Base-by-base conservation (phyloP, 2,329 filamentous ascomycete species). In the Pseudogymnoascus sp. region DNA sequence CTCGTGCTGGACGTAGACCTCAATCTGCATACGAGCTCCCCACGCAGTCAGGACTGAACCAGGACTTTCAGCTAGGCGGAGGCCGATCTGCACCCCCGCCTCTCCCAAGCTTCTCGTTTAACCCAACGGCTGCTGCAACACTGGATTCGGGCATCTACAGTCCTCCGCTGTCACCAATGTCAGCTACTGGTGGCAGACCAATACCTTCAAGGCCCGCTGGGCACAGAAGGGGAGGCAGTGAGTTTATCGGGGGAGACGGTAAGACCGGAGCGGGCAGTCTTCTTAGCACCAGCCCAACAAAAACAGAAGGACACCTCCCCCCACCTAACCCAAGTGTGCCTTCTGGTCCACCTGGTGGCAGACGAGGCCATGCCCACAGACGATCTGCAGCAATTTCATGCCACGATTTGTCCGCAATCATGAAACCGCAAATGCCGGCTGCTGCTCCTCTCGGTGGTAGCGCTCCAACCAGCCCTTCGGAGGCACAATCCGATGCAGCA, bases 181-280 rank as follows among this genome's bases (percentile, higher is more conserved):
- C 83, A 43, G 62, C 41, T 63, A 64, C 19, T 28, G 60, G 25
- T 41, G 39, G 45, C 21, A 48, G 28, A 16, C 73, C 78, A 1
- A 74, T 78, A 6, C 81, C 86, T 16, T 79, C 82, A 19, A 81
- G 85, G 66, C 78, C 83, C 23, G 77, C 78, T 34, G 86, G 87
- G 21, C 90, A 92, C 73, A 83, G 88, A 70, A 85, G 93, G 71
- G 90, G 90, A 63, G 89, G 87, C 28, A 96, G 92, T 73, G 92
- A 96, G 74, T 92, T 96, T 71, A 90, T 96, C 57, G 91, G 91
- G 39, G 90, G 89, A 6, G 89, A 88, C 69, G 77, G 77, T 48
- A 77, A 79, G 70, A 68, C 75, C 70, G 78, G 79, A 71, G 72
- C 76, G 23, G 63, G 61, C 16, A 61, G 60, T 43, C 54, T 68